phyloP scores from a whole-genome alignment of 2,329 filamentous ascomycete genomes.

The Cladophialophora chaetospira region DNA sequence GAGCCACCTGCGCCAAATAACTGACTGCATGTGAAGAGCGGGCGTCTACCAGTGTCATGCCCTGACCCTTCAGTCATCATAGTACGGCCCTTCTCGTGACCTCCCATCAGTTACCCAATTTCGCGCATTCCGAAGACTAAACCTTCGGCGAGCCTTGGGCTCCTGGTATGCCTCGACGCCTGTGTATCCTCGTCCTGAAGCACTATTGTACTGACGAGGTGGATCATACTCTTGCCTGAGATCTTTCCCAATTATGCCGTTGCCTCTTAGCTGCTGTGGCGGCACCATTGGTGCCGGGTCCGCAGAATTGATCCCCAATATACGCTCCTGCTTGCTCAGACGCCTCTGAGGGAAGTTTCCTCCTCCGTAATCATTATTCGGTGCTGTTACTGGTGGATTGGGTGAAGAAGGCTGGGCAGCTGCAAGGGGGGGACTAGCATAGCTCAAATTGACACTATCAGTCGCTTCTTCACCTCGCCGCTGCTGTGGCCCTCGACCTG shows the following conservation, averaged over 20 bases:
- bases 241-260: slow-evolving; percentile 29
- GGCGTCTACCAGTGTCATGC: no score
- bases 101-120: slow-evolving; percentile 30
- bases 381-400: background rate
- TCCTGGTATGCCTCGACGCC: slow-evolving; percentile 39
- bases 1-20: no score
- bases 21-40: no score
- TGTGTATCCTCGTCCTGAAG: slow-evolving; percentile 32
- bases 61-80: background rate
- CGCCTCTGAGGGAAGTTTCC: slow-evolving; percentile 17
- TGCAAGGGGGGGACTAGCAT: background rate
- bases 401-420: background rate
- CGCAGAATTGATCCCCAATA: slow-evolving; percentile 23
- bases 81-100: slow-evolving; percentile 13
- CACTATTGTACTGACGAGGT: background rate
- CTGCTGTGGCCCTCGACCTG: background rate
- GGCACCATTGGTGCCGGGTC: slow-evolving; percentile 15
- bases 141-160: slow-evolving; percentile 33
- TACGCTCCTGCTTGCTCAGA: slow-evolving; percentile 31
- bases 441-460: slow-evolving; percentile 7
- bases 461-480: background rate
- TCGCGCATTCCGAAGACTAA: slow-evolving; percentile 26
- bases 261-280: slow-evolving; percentile 24
- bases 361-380: background rate
- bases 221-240: slow-evolving; percentile 5